Evolutionary conservation across 1,284 basidiomycete species (phyloP).

Genomic region (Athelia psychrophila): DNA sequence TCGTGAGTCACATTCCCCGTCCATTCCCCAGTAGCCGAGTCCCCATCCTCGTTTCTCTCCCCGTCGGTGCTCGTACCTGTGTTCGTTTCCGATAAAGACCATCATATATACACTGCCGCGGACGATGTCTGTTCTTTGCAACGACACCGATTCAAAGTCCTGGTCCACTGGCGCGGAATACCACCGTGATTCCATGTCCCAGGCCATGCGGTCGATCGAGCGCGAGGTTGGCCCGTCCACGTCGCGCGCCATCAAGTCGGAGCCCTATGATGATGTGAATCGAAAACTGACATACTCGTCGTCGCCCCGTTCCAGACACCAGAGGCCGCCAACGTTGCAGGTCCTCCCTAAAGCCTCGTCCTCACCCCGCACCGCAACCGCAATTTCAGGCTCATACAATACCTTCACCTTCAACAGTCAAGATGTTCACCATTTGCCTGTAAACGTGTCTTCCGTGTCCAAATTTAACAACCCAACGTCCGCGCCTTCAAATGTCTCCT

Average conservation of each 20-base stretch:
- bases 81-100: not conserved
- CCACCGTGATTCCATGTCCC: slow-evolving; percentile 2
- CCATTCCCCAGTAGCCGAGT: too few species aligned
- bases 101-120: not conserved
- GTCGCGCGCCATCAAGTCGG: slow-evolving; percentile 19
- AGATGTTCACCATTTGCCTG: slow-evolving; percentile 29
- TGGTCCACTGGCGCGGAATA: not conserved
- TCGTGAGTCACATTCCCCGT: slow-evolving; percentile 25
- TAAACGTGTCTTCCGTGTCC: slow-evolving; percentile 31
- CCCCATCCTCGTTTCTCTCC: slow-evolving; percentile 9
- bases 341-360: slow-evolving; percentile 25
- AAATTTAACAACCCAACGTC: slow-evolving; percentile 24
- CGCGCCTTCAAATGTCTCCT: slow-evolving; percentile 26
- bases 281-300: slow-evolving; percentile 34
- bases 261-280: slow-evolving; percentile 21
- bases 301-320: slow-evolving; percentile 38
- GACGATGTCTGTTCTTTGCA: not conserved
- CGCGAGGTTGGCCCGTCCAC: slow-evolving; percentile 14
- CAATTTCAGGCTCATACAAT: slow-evolving; percentile 35
- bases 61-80: not conserved
- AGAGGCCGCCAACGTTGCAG: slow-evolving; percentile 39
- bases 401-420: slow-evolving; percentile 23
- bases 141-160: not conserved
- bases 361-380: slow-evolving; percentile 27
- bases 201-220: slow-evolving; percentile 15